phyloP scores from a whole-genome alignment of 371 early-diverging fungal genomes.

The Syncephalastrum racemosum region DNA sequence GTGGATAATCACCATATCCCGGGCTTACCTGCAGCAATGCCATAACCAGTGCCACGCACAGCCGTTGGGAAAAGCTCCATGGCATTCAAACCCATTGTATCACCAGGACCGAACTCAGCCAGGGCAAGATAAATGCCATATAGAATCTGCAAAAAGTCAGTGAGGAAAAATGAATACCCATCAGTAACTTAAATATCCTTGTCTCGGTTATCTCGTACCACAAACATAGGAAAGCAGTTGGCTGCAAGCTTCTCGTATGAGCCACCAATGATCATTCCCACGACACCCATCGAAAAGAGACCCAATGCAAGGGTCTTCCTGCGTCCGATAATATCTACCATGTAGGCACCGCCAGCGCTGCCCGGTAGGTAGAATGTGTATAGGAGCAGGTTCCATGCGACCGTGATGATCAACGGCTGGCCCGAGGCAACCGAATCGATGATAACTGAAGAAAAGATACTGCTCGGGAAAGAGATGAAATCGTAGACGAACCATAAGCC shows the following conservation, averaged over 20 bases:
- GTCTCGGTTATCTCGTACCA: conserved; percentile 23
- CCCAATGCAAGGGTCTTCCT: conserved; percentile 57
- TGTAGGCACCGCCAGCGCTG: conserved; percentile 50
- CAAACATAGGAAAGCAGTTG: conserved; percentile 59
- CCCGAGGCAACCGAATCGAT: conserved; percentile 44
- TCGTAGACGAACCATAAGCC: conserved; percentile 71
- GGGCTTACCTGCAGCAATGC: conserved; percentile 50
- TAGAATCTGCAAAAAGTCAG: conserved; percentile 29
- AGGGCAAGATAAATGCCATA: conserved; percentile 61
- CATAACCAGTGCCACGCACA: conserved; percentile 63
- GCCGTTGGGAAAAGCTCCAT: conserved; percentile 61
- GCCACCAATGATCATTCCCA: conserved; percentile 63
- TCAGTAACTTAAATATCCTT: too few relatives aligned
- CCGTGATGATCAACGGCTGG: conserved; percentile 44
- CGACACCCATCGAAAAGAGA: conserved; percentile 49
- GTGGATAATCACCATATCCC: neutral
- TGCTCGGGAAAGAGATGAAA: conserved; percentile 58
- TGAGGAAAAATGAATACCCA: neutral
- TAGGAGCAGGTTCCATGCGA: conserved; percentile 61
- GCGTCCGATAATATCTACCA: conserved; percentile 59
- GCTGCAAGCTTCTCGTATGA: conserved; percentile 43
- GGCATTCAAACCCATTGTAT: conserved; percentile 55
- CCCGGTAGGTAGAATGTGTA: conserved; percentile 64
- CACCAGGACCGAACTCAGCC: conserved; percentile 61
- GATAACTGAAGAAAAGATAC: conserved; percentile 57